Base-by-base conservation (phyloP, 306 rosid genomes). In the Corylus avellana region DNA sequence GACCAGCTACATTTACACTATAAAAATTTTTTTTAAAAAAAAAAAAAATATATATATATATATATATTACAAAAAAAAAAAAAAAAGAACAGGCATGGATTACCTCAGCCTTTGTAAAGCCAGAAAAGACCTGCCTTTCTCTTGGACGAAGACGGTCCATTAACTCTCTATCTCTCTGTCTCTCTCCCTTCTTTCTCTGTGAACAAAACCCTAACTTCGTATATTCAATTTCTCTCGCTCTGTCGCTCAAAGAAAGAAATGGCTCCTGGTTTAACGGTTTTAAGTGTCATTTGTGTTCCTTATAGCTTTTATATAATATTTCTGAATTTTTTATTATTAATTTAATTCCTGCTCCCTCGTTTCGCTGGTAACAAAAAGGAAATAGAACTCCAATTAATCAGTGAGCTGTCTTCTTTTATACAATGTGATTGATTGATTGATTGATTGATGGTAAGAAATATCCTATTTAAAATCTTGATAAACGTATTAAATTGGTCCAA, bases 81-180 rank as follows among this genome's bases (percentile, higher is more conserved):
- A 14, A 1, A 17, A 10, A 48, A 44, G 50, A 35, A 25, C 72
- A 42, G 54, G 29, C 22, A 9, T 4, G 35, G 44, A 79, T 69
- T 81, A 95, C 99, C 98, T 93, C 98, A 0, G 87, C 89, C 79
- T 86, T 84, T 1, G 97, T 91, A 50, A 95, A 95, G 58, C 99
- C 99, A 46, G 87, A 75, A 81, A 91, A 91, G 25, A 67, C 12
- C 18, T 81, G 83, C 79, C 92, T 86, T 59, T 61, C 84, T 18
- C 97, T 87, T n/a, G 94, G 98, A 83, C 99, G 99, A 83, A 95
- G 92, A 27, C 96, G 96, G 83, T 89, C 98, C 98, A 89, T 93
- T 50, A 13, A 70, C 25, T 32, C 72, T 14, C 54, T 49, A 59
- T 59, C 29, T 35, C 44, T 37, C 68, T 51, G 53, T 11, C 56